Evolutionary conservation across 352 stramenopile genomes (phyloP).

Genomic region (Globisporangium acanthophoron): DNA sequence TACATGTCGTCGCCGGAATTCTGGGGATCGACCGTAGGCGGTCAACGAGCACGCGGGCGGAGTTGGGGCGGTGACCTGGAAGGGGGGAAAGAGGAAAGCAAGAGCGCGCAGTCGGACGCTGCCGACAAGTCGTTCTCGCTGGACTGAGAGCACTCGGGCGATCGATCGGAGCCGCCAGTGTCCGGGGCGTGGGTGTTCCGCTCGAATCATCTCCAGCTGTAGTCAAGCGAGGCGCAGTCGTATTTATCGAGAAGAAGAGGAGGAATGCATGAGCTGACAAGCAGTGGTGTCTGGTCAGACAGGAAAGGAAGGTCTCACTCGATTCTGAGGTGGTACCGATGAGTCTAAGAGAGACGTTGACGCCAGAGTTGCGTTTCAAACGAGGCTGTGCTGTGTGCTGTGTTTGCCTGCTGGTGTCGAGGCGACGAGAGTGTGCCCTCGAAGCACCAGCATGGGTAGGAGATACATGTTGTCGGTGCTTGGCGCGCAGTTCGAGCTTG

Average conservation of each 20-base stretch:
- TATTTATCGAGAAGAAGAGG: not conserved
- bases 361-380: not conserved
- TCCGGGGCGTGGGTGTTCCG: slow-evolving; percentile 2
- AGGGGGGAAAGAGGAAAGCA: not conserved
- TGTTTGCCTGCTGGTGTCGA: not conserved
- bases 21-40: not conserved
- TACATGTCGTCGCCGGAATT: slow-evolving; percentile 26
- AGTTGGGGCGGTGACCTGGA: not conserved
- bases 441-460: not conserved
- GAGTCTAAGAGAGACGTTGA: not conserved
- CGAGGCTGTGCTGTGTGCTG: not conserved
- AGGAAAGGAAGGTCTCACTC: not conserved
- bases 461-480: not conserved
- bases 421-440: too few relatives aligned
- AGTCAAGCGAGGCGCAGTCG: not conserved
- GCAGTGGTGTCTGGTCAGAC: not conserved
- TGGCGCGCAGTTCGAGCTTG: not conserved
- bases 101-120: not conserved
- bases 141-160: not conserved
- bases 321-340: not conserved
- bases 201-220: slow-evolving; percentile 7
- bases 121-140: slow-evolving; percentile 1
- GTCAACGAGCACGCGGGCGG: not conserved
- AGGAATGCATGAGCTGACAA: not conserved
- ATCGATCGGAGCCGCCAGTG: not conserved